Conservation (phyloP, 768 basidiomycete species). For the Strobilomyces echinocephalus region DNA sequence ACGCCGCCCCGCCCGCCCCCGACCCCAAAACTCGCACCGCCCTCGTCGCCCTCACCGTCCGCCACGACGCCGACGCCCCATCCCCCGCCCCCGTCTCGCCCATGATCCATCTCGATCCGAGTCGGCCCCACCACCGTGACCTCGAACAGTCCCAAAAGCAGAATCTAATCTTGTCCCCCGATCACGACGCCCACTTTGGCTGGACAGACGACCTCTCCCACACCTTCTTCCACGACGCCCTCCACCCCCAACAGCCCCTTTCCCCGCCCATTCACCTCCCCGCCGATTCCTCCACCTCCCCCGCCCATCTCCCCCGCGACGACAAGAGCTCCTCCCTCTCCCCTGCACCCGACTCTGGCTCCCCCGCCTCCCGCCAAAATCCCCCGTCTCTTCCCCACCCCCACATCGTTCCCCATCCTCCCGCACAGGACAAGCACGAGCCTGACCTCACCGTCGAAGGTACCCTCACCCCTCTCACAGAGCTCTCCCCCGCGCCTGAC, state of each 20-base stretch:
- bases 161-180: constrained; percentile 40
- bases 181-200: constrained; percentile 31
- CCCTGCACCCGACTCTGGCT: constrained; percentile 46
- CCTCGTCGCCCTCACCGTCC: not conserved
- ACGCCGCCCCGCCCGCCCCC: constrained; percentile 4
- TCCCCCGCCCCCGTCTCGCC: constrained; percentile 4
- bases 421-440: constrained; percentile 28
- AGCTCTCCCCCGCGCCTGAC: constrained; percentile 66
- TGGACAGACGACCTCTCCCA: constrained; percentile 31
- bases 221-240: constrained; percentile 27
- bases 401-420: constrained; percentile 15
- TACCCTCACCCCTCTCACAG: constrained; percentile 68
- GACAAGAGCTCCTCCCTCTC: constrained; percentile 57
- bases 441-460: constrained; percentile 37
- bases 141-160: constrained; percentile 36
- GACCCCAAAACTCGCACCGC: not conserved
- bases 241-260: constrained; percentile 17
- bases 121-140: constrained; percentile 36
- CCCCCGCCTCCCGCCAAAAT: constrained; percentile 30
- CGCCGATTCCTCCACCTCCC: constrained; percentile 5
- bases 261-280: constrained; percentile 16
- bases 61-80: not conserved
- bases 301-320: constrained; percentile 18
- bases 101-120: constrained; percentile 55
- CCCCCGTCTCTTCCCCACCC: constrained; percentile 15